Evolutionary conservation across 2,329 filamentous ascomycete species (phyloP).

Genomic region (Septoria linicola): DNA sequence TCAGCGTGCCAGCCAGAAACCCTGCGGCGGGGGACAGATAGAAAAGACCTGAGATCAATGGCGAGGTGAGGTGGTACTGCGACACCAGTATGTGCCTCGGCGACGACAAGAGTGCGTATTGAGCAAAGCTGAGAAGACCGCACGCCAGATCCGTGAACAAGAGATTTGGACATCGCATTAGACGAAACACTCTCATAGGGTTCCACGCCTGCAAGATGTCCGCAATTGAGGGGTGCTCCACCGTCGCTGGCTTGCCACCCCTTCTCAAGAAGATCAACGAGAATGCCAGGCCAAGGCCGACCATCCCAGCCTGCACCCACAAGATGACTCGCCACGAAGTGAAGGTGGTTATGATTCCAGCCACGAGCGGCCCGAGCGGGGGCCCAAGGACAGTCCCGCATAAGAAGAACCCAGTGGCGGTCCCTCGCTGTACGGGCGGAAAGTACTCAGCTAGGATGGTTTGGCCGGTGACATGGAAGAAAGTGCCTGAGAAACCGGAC

Average conservation of each 20-base stretch:
- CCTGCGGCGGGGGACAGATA: slow-evolving; percentile 69
- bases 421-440: slow-evolving; percentile 60
- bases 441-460: slow-evolving; percentile 60
- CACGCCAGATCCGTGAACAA: slow-evolving; percentile 60
- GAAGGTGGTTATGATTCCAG: slow-evolving; percentile 72
- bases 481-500: slow-evolving; percentile 71
- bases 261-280: slow-evolving; percentile 61
- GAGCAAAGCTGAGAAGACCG: slow-evolving; percentile 67
- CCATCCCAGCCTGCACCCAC: slow-evolving; percentile 68
- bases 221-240: slow-evolving; percentile 39
- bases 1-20: slow-evolving; percentile 64
- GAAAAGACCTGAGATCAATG: slow-evolving; percentile 66
- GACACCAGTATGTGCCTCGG: slow-evolving; percentile 72
- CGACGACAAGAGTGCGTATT: slow-evolving; percentile 63
- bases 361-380: slow-evolving; percentile 65
- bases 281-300: slow-evolving; percentile 56
- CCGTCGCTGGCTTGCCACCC: slow-evolving; percentile 50
- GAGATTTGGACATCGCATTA: slow-evolving; percentile 67
- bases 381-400: slow-evolving; percentile 65
- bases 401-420: slow-evolving; percentile 70
- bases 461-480: slow-evolving; percentile 68
- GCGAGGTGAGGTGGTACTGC: slow-evolving; percentile 63
- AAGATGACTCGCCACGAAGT: slow-evolving; percentile 72
- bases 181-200: slow-evolving; percentile 59
- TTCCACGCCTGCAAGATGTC: slow-evolving; percentile 65